Percentiles rank a stretch among this genome's conserved stretches.
These are phyloP conservation scores for Ceratocystis alfenasii DNA, from an alignment of 2,329 filamentous ascomycete genomes.

Conservation along the genomic window DNA sequence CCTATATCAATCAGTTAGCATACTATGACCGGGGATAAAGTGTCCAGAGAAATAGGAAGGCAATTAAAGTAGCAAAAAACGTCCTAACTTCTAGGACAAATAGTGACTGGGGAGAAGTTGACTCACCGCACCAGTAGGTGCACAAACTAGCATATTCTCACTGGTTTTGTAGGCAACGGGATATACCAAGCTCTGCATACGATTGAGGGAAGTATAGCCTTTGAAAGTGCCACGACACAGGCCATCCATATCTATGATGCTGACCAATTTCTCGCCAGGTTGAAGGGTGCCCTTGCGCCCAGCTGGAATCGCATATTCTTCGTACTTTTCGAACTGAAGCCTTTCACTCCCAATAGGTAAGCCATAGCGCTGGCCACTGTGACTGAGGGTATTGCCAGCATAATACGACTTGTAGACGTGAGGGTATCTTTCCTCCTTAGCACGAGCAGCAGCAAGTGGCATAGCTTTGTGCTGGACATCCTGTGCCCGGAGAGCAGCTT, in stretches of 20 bases:
- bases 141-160: constrained; percentile 98
- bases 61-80: not conserved
- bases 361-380: constrained; percentile 68
- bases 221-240: constrained; percentile 85
- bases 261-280: constrained; percentile 60
- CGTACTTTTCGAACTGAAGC: constrained; percentile 63
- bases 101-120: not conserved
- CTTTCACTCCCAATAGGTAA: constrained; percentile 65
- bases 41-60: not conserved
- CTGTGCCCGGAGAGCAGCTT: constrained; percentile 61
- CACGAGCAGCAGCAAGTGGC: constrained; percentile 55
- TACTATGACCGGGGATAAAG: not conserved
- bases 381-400: constrained; percentile 74
- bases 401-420: constrained; percentile 81
- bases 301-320: constrained; percentile 80
- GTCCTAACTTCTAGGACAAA: too few relatives aligned
- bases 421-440: constrained; percentile 68
- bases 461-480: constrained; percentile 77
- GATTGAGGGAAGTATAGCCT: constrained; percentile 84
- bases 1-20: constrained; percentile 32
- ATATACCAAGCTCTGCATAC: constrained; percentile 96
- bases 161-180: constrained; percentile 90
- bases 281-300: constrained; percentile 63
- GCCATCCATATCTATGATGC: constrained; percentile 73
- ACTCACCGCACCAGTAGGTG: constrained; percentile 77